Evolutionary conservation across 108 stramenopile species (phyloP), one percentile per base, ranked within the genome.

Genomic region (Cyclostephanos invisitatus): DNA sequence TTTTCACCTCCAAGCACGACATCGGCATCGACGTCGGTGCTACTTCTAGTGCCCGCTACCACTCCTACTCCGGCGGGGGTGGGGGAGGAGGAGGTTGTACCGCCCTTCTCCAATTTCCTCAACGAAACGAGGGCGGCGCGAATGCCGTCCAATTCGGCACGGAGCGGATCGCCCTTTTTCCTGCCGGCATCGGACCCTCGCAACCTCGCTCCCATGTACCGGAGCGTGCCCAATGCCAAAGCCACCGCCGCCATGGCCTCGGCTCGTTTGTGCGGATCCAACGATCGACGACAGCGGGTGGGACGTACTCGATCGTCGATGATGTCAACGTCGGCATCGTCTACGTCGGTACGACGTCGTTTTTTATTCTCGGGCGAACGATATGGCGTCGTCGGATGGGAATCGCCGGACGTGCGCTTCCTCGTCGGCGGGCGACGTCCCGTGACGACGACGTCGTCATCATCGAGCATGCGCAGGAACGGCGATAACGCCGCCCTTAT

Each of bases 131-230:
- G 63, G 42, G 85, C 48, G 21, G 74, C 73, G 46, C 87, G 85
- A 66, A 94, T 89, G 10, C 87, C 75, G 58, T 94, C 87, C 51
- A 94, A 58, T 57, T 94, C 90, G 62, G 65, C 54, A 11, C 93
- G 81, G 2, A 94, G 67, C 2, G 89, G 85, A 67, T 91, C 90
- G 49, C 87, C 85, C 64, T 74, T 71, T 47, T 83, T 78, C 6
- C 83, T 65, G 32, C 89, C 88, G 62, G 68, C 58, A 57, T 89
- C 87, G 14, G 83, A 61, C 12, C 90, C 92, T 3, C 81, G 73
- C 46, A 94, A 62, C 29, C 93, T 69, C 20, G 77, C 86, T 1
- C 86, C 86, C 93, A 94, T 91, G 64, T 89, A 91, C 46, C 90
- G 75, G 54, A 94, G 49, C 36, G 90, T 94, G n/a, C 93, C 89